phyloP scores from a whole-genome alignment of 345 rosid species.

The Arabis alpina region DNA sequence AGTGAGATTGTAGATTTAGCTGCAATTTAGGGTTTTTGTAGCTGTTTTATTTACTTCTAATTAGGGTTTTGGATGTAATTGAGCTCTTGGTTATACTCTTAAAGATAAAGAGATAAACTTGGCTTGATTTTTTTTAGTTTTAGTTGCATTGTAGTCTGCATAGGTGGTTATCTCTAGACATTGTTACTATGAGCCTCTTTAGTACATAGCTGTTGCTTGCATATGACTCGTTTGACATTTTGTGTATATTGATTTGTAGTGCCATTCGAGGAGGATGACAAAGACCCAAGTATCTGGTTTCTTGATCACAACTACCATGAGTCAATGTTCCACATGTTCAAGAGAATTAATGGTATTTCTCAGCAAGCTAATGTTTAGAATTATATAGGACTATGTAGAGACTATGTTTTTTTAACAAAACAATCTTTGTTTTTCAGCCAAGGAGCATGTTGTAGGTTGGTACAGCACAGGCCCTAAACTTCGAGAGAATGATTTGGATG shows the following conservation, averaged over 20 bases:
- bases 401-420: constrained; percentile 3
- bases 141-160: constrained; percentile 5
- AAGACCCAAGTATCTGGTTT: constrained; percentile 85
- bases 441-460: constrained; percentile 98
- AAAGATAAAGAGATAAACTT: background rate
- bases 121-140: background rate
- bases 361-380: background rate
- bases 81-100: background rate
- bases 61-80: constrained; percentile 29
- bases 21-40: constrained; percentile 22
- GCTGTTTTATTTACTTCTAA: background rate
- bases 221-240: constrained; percentile 21
- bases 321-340: constrained; percentile 91
- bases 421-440: constrained; percentile 54
- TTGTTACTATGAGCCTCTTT: background rate
- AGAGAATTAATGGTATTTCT: constrained; percentile 81
- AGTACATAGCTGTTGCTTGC: background rate
- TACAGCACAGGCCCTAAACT: constrained; percentile 92
- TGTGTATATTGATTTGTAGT: constrained; percentile 48
- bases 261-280: constrained; percentile 92
- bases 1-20: background rate
- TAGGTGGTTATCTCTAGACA: background rate
- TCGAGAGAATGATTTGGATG: constrained; percentile 86
- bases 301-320: constrained; percentile 92
- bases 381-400: background rate